Percentiles rank a stretch among this genome's conserved stretches.
Evolutionary conservation across 345 rosid genomes (phyloP).

Genomic region (Eucalyptus globulus): DNA sequence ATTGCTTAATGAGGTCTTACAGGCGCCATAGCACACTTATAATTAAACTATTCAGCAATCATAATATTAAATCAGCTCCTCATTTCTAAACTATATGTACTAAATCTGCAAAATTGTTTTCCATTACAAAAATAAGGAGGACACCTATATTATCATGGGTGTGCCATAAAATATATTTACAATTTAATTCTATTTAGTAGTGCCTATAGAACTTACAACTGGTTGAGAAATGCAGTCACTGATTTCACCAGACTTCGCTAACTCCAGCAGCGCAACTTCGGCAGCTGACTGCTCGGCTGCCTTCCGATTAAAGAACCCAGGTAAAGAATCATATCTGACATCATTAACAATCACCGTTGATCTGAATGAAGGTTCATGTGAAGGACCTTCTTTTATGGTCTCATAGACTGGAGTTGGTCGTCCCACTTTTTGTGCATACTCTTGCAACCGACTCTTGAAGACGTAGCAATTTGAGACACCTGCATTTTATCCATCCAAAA

Average conservation of each 20-base stretch:
- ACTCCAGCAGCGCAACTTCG: conserved; percentile 68
- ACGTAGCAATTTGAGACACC: conserved; percentile 83
- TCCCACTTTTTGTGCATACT: conserved; percentile 68
- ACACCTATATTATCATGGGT: background rate
- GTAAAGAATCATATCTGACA: conserved; percentile 61
- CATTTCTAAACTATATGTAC: background rate
- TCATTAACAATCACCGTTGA: conserved; percentile 60
- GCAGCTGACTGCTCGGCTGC: conserved; percentile 99
- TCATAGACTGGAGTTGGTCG: conserved; percentile 72
- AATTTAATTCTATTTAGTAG: background rate
- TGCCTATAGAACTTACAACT: conserved; percentile 37
- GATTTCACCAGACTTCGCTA: conserved; percentile 50
- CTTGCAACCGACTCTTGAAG: conserved; percentile 81
- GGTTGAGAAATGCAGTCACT: conserved; percentile 48
- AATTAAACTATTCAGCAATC: background rate
- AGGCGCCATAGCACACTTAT: background rate
- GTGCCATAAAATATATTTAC: background rate
- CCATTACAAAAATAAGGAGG: background rate
- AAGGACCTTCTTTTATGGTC: conserved; percentile 80
- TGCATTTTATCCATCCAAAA: background rate
- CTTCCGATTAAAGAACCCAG: conserved; percentile 83
- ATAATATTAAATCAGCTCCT: background rate
- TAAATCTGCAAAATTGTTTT: background rate
- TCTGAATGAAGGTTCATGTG: conserved; percentile 64
- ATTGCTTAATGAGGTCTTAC: background rate